Evolutionary conservation across 1,284 basidiomycete genomes (phyloP).

Genomic region (Marasmius fiardii): DNA sequence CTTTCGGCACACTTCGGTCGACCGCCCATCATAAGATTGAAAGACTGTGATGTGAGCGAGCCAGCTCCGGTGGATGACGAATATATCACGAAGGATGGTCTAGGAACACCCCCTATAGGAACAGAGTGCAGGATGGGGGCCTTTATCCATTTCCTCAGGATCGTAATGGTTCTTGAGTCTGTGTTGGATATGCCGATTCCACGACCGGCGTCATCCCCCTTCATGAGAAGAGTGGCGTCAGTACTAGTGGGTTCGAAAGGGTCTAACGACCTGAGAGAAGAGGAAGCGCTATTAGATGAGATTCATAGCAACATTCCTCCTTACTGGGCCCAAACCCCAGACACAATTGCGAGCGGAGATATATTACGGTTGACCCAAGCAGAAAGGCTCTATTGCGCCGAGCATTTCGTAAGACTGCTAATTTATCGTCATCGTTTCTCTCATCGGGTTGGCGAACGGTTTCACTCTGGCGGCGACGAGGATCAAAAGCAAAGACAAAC

Average conservation of each 20-base stretch:
- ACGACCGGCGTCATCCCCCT: slow-evolving; percentile 56
- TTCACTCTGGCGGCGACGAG: slow-evolving; percentile 38
- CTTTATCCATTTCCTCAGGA: slow-evolving; percentile 71
- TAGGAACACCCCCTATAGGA: slow-evolving; percentile 65
- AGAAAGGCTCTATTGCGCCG: slow-evolving; percentile 78
- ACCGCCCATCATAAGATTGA: slow-evolving; percentile 78
- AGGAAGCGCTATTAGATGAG: slow-evolving; percentile 78
- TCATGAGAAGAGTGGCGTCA: slow-evolving; percentile 56
- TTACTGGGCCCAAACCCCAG: slow-evolving; percentile 77
- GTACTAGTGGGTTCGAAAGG: slow-evolving; percentile 52
- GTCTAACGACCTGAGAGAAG: slow-evolving; percentile 69
- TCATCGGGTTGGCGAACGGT: slow-evolving; percentile 64
- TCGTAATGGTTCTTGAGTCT: slow-evolving; percentile 82
- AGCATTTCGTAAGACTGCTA: slow-evolving; percentile 81
- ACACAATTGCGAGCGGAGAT: slow-evolving; percentile 81
- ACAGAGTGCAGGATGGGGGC: slow-evolving; percentile 75
- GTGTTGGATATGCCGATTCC: slow-evolving; percentile 71
- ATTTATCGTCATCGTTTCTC: slow-evolving; percentile 76
- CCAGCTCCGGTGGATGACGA: slow-evolving; percentile 86
- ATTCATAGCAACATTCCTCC: slow-evolving; percentile 68
- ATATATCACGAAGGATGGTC: slow-evolving; percentile 70
- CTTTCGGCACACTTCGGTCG: slow-evolving; percentile 81
- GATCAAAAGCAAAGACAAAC: slow-evolving; percentile 54
- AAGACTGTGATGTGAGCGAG: slow-evolving; percentile 86
- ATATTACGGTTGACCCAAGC: slow-evolving; percentile 86